Evolutionary conservation across 2,329 filamentous ascomycete genomes (phyloP), one percentile per base, ranked within the genome.

Genomic region (Aurifilum marmelostoma): DNA sequence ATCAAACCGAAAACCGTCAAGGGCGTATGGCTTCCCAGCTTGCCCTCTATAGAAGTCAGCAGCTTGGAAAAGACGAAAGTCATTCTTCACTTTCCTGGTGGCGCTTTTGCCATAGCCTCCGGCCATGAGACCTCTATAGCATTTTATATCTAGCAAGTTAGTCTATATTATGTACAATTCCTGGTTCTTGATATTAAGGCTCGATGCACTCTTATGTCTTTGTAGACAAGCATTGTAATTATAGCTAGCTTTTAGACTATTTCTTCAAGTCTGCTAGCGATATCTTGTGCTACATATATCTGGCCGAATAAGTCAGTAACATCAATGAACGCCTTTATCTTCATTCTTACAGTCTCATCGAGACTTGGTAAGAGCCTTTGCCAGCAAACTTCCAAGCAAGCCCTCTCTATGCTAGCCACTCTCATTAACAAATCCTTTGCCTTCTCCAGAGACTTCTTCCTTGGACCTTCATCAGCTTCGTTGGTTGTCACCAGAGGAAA

Each of bases 231-330:
- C n/a, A n/a, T n/a, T n/a, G n/a, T n/a, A n/a, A n/a, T n/a, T n/a
- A n/a, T n/a, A 37, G 2, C 34, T 37, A 52, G 47, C 47, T 52
- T 52, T 18, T 29, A 24, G 12, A 29, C 27, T 54, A 54, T 54
- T 29, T 54, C 50, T 54, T 2, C 24, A 54, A 24, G 7, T 24
- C n/a, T 29, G 50, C 24, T 54, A n/a, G 50, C 50, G 27, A 54
- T 32, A 68, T 79, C 78, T 21, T 73, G 74, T 24, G 74, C 69
- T 29, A 79, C 74, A 68, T 79, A 80, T 21, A 80, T 78, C 68
- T 80, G 76, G 21, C 77, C 79, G 68, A 74, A 79, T 24, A 80
- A 61, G 61, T 80, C 78, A 9, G 77, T 77, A 47, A 78, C 75
- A 69, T 77, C 72, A 7, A 76, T 59, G 66, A 79, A 80, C 41